These are phyloP conservation scores for Cardamine chenopodiifolia DNA, from an alignment of 345 rosid species.

Conservation along the genomic window DNA sequence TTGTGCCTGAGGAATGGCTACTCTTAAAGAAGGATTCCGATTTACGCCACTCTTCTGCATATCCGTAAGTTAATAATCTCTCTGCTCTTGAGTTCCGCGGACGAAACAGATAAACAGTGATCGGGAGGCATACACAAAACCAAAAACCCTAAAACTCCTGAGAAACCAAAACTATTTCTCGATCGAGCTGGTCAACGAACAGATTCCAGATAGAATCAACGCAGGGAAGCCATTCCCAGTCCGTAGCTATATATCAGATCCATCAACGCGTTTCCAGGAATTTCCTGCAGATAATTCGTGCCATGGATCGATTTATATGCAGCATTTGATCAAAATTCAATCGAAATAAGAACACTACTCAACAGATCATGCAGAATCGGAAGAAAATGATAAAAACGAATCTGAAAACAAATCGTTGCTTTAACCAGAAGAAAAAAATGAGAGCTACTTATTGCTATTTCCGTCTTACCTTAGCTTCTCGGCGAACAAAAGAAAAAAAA, in stretches of 20 bases:
- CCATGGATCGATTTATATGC: conserved; percentile 5
- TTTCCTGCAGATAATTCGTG: conserved; percentile 11
- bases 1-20: conserved; percentile 50
- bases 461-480: conserved; percentile 31
- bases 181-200: conserved; percentile 34
- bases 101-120: conserved; percentile 34
- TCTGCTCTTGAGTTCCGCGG: conserved; percentile 34
- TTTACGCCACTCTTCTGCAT: conserved; percentile 57
- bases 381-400: conserved; percentile 20
- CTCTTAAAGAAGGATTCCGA: conserved; percentile 36
- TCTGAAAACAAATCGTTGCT: conserved; percentile 25
- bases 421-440: conserved; percentile 1
- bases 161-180: conserved; percentile 1
- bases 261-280: conserved; percentile 13
- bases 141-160: conserved; percentile 31
- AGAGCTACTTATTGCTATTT: conserved; percentile 15
- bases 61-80: conserved; percentile 37
- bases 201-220: not conserved
- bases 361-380: conserved; percentile 20
- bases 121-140: conserved; percentile 45
- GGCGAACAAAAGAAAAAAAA: not conserved
- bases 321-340: conserved; percentile 31
- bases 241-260: conserved; percentile 38
- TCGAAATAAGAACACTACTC: conserved; percentile 7
- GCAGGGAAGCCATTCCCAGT: conserved; percentile 14